Evolutionary conservation across 2,329 filamentous ascomycete species (phyloP).

Genomic region (Lachnum nothofagi): DNA sequence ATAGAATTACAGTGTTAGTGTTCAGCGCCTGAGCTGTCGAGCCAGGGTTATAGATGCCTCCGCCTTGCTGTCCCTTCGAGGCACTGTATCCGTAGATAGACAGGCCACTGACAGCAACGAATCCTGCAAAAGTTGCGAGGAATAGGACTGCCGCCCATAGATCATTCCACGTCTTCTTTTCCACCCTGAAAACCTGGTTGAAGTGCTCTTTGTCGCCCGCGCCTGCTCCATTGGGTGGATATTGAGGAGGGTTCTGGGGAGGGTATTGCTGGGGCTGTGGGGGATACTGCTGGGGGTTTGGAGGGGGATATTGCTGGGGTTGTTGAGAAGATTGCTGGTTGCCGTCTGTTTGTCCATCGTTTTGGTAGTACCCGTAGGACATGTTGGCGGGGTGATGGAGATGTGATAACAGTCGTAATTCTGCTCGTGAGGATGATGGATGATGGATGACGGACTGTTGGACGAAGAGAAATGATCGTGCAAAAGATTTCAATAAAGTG

Average conservation of each 20-base stretch:
- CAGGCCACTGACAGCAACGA: constrained; percentile 69
- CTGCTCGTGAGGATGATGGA: background rate
- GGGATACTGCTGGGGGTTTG: constrained; percentile 16
- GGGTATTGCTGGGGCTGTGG: constrained; percentile 13
- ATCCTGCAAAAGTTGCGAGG: constrained; percentile 66
- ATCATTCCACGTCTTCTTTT: constrained; percentile 84
- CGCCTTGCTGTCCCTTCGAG: constrained; percentile 58
- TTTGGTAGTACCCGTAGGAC: constrained; percentile 26
- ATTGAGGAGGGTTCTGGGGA: constrained; percentile 19
- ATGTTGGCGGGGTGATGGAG: constrained; percentile 10
- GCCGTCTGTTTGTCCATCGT: constrained; percentile 15
- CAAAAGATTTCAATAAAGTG: background rate
- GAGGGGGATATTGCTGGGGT: constrained; percentile 2
- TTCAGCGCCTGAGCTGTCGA: constrained; percentile 62
- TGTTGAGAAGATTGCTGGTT: constrained; percentile 11
- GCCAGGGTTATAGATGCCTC: constrained; percentile 64
- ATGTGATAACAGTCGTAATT: background rate
- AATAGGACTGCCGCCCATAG: constrained; percentile 81
- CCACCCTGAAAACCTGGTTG: constrained; percentile 75
- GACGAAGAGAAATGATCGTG: background rate
- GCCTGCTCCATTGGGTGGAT: constrained; percentile 9
- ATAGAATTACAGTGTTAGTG: constrained; percentile 81
- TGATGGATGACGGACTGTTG: background rate
- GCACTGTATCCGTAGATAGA: constrained; percentile 68
- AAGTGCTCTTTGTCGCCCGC: constrained; percentile 42